Percentiles rank a stretch among this genome's conserved stretches.
Evolutionary conservation across 2,329 filamentous ascomycete species (phyloP).

Genomic region (Aspergillus ibericus): DNA sequence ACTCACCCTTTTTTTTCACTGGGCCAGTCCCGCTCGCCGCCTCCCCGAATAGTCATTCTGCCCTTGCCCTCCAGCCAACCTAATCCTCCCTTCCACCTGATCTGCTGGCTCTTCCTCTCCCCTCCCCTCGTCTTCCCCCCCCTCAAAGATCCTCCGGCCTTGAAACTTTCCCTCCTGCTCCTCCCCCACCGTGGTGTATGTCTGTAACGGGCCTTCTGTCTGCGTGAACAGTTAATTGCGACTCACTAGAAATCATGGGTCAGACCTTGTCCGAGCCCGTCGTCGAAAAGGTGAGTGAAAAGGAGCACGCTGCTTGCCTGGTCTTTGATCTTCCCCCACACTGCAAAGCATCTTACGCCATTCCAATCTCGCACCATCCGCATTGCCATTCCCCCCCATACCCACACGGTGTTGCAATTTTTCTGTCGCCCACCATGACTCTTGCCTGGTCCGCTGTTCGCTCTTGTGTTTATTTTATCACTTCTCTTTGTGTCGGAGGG

Average conservation of each 20-base stretch:
- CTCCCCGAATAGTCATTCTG: slow-evolving; percentile 20
- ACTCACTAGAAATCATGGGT: slow-evolving; percentile 68
- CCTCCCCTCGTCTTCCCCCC: slow-evolving; percentile 13
- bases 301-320: slow-evolving; percentile 22
- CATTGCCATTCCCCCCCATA: slow-evolving; percentile 3
- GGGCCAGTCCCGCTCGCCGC: slow-evolving; percentile 20
- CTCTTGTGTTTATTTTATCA: not conserved
- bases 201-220: slow-evolving; percentile 14
- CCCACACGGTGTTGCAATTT: not conserved
- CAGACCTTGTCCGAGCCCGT: slow-evolving; percentile 99
- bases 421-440: not conserved
- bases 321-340: slow-evolving; percentile 27
- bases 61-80: slow-evolving; percentile 19
- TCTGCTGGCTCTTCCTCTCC: slow-evolving; percentile 25
- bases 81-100: slow-evolving; percentile 12
- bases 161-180: slow-evolving; percentile 8
- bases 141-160: slow-evolving; percentile 1
- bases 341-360: slow-evolving; percentile 23
- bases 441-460: not conserved
- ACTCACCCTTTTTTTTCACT: slow-evolving; percentile 5
- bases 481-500: not conserved
- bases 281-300: slow-evolving; percentile 84
- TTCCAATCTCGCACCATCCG: slow-evolving; percentile 13
- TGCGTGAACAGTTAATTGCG: slow-evolving; percentile 19
- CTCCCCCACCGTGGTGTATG: slow-evolving; percentile 8